These are phyloP conservation scores for Aspergillus hiratsukae DNA, from an alignment of 2,329 filamentous ascomycete species.

Conservation along the genomic window DNA sequence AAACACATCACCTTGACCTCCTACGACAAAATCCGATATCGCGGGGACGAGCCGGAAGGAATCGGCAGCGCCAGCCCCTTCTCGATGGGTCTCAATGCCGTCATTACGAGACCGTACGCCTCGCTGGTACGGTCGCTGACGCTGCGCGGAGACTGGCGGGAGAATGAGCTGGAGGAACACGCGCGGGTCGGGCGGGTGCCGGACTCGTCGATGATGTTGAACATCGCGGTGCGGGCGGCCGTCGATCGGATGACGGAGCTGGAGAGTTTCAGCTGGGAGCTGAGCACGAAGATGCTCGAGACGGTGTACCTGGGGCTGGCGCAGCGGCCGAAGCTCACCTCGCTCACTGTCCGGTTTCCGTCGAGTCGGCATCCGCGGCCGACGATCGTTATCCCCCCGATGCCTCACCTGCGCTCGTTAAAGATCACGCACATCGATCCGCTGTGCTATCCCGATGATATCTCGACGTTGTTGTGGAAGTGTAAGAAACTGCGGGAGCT, in stretches of 20 bases:
- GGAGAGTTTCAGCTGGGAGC: slow-evolving; percentile 56
- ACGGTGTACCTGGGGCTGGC: slow-evolving; percentile 56
- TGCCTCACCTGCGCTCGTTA: slow-evolving; percentile 52
- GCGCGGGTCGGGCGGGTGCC: slow-evolving; percentile 54
- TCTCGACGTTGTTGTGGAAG: slow-evolving; percentile 52
- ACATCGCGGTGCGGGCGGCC: slow-evolving; percentile 55
- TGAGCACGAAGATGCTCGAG: slow-evolving; percentile 57
- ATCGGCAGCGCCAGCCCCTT: slow-evolving; percentile 61
- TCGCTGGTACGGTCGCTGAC: slow-evolving; percentile 50
- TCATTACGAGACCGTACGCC: slow-evolving; percentile 54
- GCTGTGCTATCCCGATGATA: slow-evolving; percentile 60
- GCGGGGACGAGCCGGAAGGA: slow-evolving; percentile 55
- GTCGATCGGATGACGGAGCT: slow-evolving; percentile 56
- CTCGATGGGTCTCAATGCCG: slow-evolving; percentile 58
- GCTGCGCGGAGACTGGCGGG: slow-evolving; percentile 54
- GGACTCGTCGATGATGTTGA: slow-evolving; percentile 62
- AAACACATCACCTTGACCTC: slow-evolving; percentile 52
- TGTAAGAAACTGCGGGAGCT: slow-evolving; percentile 53
- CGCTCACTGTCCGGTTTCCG: slow-evolving; percentile 54
- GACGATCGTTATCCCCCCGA: slow-evolving; percentile 51
- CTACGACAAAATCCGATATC: slow-evolving; percentile 56
- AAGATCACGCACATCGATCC: slow-evolving; percentile 59
- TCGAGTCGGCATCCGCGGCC: slow-evolving; percentile 54
- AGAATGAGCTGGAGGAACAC: slow-evolving; percentile 55
- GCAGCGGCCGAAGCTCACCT: slow-evolving; percentile 46